Conservation (phyloP, 768 basidiomycete species). For the Pisolithus microcarpus region DNA sequence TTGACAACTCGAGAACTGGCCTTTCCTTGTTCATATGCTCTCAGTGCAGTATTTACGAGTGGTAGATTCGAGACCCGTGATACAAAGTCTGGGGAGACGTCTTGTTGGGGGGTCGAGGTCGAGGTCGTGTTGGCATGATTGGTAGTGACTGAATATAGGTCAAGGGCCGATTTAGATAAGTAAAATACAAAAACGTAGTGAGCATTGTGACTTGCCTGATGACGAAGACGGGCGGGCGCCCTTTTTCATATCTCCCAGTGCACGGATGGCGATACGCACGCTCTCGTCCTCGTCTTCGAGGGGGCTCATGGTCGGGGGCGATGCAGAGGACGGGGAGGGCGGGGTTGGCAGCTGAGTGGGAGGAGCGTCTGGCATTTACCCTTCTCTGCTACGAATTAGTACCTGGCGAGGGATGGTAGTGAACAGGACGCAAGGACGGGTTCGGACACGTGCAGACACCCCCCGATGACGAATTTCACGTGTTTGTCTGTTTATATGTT, state of each 20-base stretch:
- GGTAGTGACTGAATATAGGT: not conserved
- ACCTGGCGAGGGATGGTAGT: not conserved
- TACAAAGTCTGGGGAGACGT: conserved; percentile 30
- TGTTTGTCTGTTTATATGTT: not conserved
- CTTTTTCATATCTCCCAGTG: conserved; percentile 73
- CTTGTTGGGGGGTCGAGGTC: conserved; percentile 4
- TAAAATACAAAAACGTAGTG: not conserved
- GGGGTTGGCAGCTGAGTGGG: not conserved
- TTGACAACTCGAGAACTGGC: conserved; percentile 81
- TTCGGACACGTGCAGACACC: not conserved
- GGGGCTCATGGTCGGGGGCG: conserved; percentile 3
- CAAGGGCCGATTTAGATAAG: too few species aligned
- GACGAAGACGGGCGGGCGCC: conserved; percentile 18
- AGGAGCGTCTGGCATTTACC: not conserved
- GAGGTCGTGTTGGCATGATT: conserved; percentile 1
- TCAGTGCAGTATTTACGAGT: conserved; percentile 62
- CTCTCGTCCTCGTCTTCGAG: conserved; percentile 62
- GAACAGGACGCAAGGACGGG: not conserved
- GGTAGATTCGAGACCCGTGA: conserved; percentile 63
- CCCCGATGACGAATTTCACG: not conserved
- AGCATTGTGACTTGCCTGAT: conserved; percentile 7
- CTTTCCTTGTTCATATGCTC: conserved; percentile 77
- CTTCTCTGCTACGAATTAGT: too few species aligned
- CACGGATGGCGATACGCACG: conserved; percentile 70
- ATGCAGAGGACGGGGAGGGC: not conserved